phyloP scores from a whole-genome alignment of 139 green algal species.

The Nannochloris sp. region DNA sequence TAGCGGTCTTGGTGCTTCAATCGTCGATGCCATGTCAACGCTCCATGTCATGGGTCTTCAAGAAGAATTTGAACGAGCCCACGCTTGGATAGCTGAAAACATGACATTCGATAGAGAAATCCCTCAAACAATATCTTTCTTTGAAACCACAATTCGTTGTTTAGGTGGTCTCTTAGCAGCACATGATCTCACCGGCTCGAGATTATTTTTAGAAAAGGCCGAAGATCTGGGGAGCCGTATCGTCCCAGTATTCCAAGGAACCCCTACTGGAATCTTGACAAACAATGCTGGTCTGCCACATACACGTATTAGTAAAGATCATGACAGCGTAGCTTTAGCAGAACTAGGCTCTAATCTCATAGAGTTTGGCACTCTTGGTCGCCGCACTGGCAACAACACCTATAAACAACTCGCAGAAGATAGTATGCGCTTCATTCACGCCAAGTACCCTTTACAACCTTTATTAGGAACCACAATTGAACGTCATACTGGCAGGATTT shows the following conservation, averaged over 20 bases:
- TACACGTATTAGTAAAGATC: not conserved
- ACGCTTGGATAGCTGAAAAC: constrained; percentile 39
- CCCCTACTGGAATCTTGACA: constrained; percentile 25
- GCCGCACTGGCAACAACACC: constrained; percentile 40
- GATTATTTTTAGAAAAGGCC: constrained; percentile 24
- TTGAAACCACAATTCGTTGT: constrained; percentile 23
- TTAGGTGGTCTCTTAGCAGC: constrained; percentile 45
- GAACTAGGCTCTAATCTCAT: constrained; percentile 53
- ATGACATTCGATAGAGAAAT: constrained; percentile 39
- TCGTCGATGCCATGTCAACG: constrained; percentile 62
- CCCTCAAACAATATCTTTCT: constrained; percentile 9
- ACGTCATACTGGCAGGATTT: not conserved
- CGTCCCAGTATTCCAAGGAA: constrained; percentile 65
- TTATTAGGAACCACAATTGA: not conserved
- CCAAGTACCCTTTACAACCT: not conserved
- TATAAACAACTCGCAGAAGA: constrained; percentile 34
- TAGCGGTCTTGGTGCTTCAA: constrained; percentile 54
- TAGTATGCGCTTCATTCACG: constrained; percentile 18
- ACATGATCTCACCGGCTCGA: constrained; percentile 55
- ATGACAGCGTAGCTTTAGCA: constrained; percentile 13
- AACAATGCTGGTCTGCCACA: constrained; percentile 20
- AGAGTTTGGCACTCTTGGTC: constrained; percentile 66
- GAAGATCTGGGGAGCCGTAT: constrained; percentile 46
- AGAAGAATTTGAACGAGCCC: constrained; percentile 30
- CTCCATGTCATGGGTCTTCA: constrained; percentile 64